Conservation (phyloP, 1,284 basidiomycete species). For the Pseudozyma hubeiensis region DNA sequence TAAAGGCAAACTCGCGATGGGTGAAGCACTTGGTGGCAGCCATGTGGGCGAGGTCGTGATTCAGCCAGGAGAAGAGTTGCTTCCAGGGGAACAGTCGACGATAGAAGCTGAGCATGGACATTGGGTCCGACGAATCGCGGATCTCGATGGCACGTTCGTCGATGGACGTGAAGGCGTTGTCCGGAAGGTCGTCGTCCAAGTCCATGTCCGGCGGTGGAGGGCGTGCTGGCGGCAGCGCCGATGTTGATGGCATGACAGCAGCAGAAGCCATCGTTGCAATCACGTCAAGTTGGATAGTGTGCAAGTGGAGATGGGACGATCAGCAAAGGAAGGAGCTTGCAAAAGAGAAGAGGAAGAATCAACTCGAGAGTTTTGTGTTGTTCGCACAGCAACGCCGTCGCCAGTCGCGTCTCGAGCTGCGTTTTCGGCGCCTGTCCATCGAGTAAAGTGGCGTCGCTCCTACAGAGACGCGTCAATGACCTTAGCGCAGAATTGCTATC, state of each 20-base stretch:
- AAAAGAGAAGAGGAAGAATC: not conserved
- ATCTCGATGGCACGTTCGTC: constrained; percentile 64
- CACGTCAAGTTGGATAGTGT: not conserved
- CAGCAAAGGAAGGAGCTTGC: not conserved
- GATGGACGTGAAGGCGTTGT: constrained; percentile 51
- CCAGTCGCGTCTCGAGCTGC: not conserved
- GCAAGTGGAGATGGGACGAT: not conserved
- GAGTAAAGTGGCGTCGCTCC: constrained; percentile 33
- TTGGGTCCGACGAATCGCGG: constrained; percentile 72
- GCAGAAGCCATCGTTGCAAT: constrained; percentile 47
- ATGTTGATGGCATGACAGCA: constrained; percentile 35
- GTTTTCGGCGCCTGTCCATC: constrained; percentile 4
- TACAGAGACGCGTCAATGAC: constrained; percentile 34
- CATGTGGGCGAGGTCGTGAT: constrained; percentile 78
- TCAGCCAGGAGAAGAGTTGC: constrained; percentile 92
- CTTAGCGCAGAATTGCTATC: not conserved
- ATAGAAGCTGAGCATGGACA: constrained; percentile 89
- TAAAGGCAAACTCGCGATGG: constrained; percentile 96
- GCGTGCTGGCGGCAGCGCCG: constrained; percentile 44
- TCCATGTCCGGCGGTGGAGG: constrained; percentile 60
- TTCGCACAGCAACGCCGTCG: not conserved
- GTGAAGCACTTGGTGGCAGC: constrained; percentile 73
- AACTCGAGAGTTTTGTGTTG: constrained; percentile 8
- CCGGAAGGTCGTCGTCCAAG: constrained; percentile 50
- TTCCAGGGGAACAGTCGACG: constrained; percentile 92